These are phyloP conservation scores for Imleria badia DNA, from an alignment of 768 basidiomycete species.

Conservation along the genomic window DNA sequence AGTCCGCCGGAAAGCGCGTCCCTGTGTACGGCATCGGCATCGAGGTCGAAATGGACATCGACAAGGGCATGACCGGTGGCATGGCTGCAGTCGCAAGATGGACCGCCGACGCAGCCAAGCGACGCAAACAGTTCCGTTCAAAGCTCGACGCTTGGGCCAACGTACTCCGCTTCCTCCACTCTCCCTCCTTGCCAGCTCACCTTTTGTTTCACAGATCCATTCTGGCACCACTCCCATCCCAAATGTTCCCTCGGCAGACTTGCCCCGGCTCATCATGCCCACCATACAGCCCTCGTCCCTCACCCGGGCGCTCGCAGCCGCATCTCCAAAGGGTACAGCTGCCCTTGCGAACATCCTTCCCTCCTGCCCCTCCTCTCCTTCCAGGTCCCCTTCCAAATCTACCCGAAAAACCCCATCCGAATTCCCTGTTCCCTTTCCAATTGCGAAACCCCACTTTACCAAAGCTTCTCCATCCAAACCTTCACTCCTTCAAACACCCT, in stretches of 20 bases:
- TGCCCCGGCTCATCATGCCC: slow-evolving; percentile 54
- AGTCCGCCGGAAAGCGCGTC: slow-evolving; percentile 60
- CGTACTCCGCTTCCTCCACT: slow-evolving; percentile 37
- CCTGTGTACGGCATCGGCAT: slow-evolving; percentile 85
- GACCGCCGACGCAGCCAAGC: slow-evolving; percentile 67
- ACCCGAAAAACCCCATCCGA: slow-evolving; percentile 26
- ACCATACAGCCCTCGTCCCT: slow-evolving; percentile 61
- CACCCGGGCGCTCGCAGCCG: slow-evolving; percentile 68
- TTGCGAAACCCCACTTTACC: slow-evolving; percentile 34
- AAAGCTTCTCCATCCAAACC: slow-evolving; percentile 47
- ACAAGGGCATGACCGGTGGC: slow-evolving; percentile 76
- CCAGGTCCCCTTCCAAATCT: slow-evolving; percentile 40
- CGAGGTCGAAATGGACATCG: slow-evolving; percentile 82
- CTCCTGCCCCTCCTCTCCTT: slow-evolving; percentile 36
- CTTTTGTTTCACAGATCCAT: slow-evolving; percentile 48
- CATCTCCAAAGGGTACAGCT: slow-evolving; percentile 61
- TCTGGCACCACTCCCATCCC: slow-evolving; percentile 44
- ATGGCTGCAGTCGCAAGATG: slow-evolving; percentile 89
- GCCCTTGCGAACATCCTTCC: slow-evolving; percentile 32
- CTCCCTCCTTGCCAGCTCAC: slow-evolving; percentile 3
- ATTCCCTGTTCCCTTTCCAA: slow-evolving; percentile 45
- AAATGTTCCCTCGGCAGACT: slow-evolving; percentile 59
- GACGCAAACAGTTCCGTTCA: slow-evolving; percentile 53
- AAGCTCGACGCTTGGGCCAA: slow-evolving; percentile 68
- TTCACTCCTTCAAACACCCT: slow-evolving; percentile 67